Evolutionary conservation across 805 yeast species (phyloP), one percentile per base, ranked within the genome.

Genomic region (Myxozyma monticola): DNA sequence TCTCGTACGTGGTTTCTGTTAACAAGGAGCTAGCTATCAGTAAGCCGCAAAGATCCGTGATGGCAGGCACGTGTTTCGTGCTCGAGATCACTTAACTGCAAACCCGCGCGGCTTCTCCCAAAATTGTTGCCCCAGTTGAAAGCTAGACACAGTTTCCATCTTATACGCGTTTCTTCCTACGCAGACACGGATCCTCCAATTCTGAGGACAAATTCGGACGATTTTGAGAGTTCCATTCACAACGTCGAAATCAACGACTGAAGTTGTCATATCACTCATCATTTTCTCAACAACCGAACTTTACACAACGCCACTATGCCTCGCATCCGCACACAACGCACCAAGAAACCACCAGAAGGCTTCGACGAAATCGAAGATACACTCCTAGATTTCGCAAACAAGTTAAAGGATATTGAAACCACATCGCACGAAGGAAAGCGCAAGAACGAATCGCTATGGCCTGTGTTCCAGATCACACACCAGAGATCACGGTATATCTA

Each of bases 401-500:
- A 79, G 55, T 68, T 88, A 53, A 81, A 80, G 65, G 81, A 77
- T 37, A 65, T 36, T 40, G 58, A 49, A 36, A 42, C 48, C 20
- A 61, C 68, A 2, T 67, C 74, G 9, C 66, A 70, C 48, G 71
- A 76, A 20, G 70, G 76, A 1, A 70, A 74, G 15, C 74, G 77
- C n/a, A 79, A 80, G 48, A 73, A 76, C 48, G 81, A 81, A 54
- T 70, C 80, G 1, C 64, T 81, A 7, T 86, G 93, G 89, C 84
- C 83, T 45, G 80, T 88, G 17, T 73, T 78, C 57, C 79, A 77
- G 60, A 65, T 87, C n/a, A 76, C 82, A 51, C 91, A 87, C 64
- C 89, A 85, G 62, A 75, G 84, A 42, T 80, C 91, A 1, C 68
- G 90, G 45, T 89, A 88, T 61, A 72, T 89, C 1, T 89, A 83